These are phyloP conservation scores for Plasmopara muralis DNA, from an alignment of 352 stramenopile species.

Conservation along the genomic window DNA sequence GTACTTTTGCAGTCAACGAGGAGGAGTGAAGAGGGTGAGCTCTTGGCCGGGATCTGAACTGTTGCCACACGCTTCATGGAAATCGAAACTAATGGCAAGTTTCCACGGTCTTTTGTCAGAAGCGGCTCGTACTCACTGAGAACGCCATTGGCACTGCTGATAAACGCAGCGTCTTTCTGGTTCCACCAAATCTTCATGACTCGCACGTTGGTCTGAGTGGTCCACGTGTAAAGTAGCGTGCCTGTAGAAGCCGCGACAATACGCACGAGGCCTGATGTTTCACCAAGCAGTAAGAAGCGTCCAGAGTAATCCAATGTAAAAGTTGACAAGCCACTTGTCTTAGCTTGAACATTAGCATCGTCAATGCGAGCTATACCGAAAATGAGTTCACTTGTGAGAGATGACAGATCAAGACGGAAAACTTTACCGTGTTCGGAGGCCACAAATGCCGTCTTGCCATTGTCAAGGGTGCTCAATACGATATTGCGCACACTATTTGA, in stretches of 20 bases:
- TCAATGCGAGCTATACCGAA: constrained; percentile 13
- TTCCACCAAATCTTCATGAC: constrained; percentile 77
- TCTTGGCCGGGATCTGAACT: constrained; percentile 58
- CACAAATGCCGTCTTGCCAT: constrained; percentile 36
- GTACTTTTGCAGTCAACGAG: constrained; percentile 30
- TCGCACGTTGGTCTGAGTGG: constrained; percentile 37
- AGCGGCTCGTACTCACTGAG: constrained; percentile 51
- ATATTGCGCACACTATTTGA: constrained; percentile 50
- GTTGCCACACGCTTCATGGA: constrained; percentile 32
- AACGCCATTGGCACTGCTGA: constrained; percentile 49
- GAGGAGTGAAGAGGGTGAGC: constrained; percentile 39
- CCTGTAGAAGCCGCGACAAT: constrained; percentile 41
- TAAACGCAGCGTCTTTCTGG: constrained; percentile 40
- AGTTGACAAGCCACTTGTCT: constrained; percentile 31
- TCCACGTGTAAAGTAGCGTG: constrained; percentile 33
- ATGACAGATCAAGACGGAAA: constrained; percentile 36
- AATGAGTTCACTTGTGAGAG: constrained; percentile 28
- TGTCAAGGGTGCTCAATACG: constrained; percentile 26
- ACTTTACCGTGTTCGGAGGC: constrained; percentile 59
- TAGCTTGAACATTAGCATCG: constrained; percentile 6
- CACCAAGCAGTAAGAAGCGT: constrained; percentile 45
- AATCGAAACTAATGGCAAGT: constrained; percentile 3
- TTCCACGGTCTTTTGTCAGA: constrained; percentile 4
- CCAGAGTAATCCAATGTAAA: constrained; percentile 32
- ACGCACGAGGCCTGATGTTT: constrained; percentile 39